Percentiles rank a stretch among this genome's conserved stretches.
These are phyloP conservation scores for Ceratobasidium sp. DNA, from an alignment of 1,284 basidiomycete species.

Conservation along the genomic window DNA sequence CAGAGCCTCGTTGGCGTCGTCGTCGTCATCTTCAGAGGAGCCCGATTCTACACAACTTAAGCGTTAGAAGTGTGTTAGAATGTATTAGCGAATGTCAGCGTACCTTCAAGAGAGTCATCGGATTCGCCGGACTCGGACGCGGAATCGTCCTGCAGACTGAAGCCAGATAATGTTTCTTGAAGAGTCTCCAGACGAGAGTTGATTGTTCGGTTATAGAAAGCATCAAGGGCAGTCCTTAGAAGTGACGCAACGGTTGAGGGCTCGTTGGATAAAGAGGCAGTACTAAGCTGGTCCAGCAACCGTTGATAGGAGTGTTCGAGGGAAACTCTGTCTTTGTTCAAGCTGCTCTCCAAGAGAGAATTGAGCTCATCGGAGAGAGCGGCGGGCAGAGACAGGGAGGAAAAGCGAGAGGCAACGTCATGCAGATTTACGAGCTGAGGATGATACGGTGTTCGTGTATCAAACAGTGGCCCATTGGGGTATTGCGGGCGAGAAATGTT, in stretches of 20 bases:
- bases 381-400: not conserved
- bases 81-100: not conserved
- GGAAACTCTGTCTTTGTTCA: not conserved
- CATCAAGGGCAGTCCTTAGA: constrained; percentile 19
- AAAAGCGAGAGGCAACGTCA: not conserved
- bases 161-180: constrained; percentile 16
- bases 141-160: constrained; percentile 13
- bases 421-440: not conserved
- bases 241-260: not conserved
- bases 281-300: constrained; percentile 23
- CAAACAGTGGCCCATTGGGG: not conserved
- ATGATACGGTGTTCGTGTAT: not conserved
- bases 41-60: not conserved
- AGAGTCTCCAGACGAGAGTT: not conserved
- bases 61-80: not conserved
- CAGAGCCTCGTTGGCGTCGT: constrained; percentile 18
- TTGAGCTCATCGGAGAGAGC: constrained; percentile 1
- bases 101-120: constrained; percentile 27
- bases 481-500: not conserved
- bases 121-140: constrained; percentile 19
- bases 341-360: not conserved
- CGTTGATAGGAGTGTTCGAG: constrained; percentile 9
- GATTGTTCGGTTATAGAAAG: constrained; percentile 8
- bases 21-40: constrained; percentile 26
- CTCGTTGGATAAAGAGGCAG: not conserved